Base-by-base conservation (phyloP, 257 asterid genomes). In the Pogostemon cablin region DNA sequence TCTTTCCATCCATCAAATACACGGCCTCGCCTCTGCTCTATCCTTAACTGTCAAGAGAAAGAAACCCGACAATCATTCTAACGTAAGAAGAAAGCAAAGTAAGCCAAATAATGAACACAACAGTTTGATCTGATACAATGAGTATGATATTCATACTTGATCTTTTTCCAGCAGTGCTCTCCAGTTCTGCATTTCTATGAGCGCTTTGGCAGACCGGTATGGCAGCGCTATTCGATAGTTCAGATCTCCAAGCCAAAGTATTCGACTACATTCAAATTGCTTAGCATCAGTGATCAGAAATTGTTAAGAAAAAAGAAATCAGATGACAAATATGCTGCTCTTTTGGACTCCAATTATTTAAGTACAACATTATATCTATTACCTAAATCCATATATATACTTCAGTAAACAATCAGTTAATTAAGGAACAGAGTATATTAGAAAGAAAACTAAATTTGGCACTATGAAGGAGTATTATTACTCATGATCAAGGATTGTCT, bases 111-210 rank as follows among this genome's bases (percentile, higher is more conserved):
- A 56, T 42, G 25, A 60, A 56, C 62, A 3, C n/a, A 65, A 60
- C 3, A 39, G 15, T 62, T 4, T 40, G 17, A 55, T 60, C 38
- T 32, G 35, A 57, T 61, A 35, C 10, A 41, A 48, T 53, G 82
- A 52, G 38, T 35, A 49, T 55, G 11, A 68, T 46, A 42, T 5
- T 49, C 82, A 60, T 89, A 86, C 99, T 89, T 95, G 99, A 81
- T 95, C 99, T 42, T 90, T 91, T 63, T 95, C 98, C 75, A 89
- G 64, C 74, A 95, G 76, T 6, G 96, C 96, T 80, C 98, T 88
- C 99, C 99, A 95, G 81, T 92, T 91, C 83, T 91, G 99, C 99
- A 95, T 95, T 83, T 88, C 99, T 9, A 95, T 85, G 40, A 87
- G 98, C 5, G 97, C 99, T 85, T 91, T 91, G 34, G 97, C 95